phyloP scores from a whole-genome alignment of 148 eudicot species.

The Cornus suecica region DNA sequence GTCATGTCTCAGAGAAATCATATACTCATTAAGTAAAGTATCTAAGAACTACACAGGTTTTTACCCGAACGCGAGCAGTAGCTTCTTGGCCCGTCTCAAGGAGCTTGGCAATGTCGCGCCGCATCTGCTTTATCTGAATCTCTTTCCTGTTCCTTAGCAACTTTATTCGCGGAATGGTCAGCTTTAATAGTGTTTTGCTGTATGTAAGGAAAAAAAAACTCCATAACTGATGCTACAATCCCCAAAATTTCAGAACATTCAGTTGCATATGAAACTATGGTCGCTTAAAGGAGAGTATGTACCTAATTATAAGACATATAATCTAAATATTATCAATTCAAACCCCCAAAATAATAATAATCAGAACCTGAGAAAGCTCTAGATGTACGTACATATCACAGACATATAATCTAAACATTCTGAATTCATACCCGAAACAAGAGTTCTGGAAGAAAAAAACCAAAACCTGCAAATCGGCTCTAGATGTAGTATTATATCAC shows the following conservation, averaged over 20 bases:
- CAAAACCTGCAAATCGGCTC: too few species aligned
- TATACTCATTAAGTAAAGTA: not conserved
- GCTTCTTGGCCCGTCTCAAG: conserved; percentile 99
- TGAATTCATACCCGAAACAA: too few species aligned
- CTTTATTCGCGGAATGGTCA: conserved; percentile 91
- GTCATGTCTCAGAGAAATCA: not conserved
- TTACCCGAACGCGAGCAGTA: conserved; percentile 91
- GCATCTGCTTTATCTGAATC: conserved; percentile 89
- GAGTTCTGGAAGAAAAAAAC: too few species aligned
- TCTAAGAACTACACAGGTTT: not conserved
- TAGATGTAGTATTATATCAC: too few species aligned
- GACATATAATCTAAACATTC: too few species aligned
- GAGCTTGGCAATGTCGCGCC: conserved; percentile 90
- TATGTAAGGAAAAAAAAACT: not conserved
- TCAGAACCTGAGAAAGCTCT: not conserved
- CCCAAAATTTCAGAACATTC: not conserved
- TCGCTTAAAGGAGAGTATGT: not conserved
- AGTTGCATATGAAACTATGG: not conserved
- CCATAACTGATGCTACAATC: not conserved
- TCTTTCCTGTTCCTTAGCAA: conserved; percentile 89
- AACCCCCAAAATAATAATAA: not conserved
- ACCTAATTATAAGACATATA: too few species aligned
- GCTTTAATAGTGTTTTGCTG: conserved; percentile 90
- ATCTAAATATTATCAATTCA: too few species aligned
- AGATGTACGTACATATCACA: too few species aligned